Conservation (phyloP, 2,329 filamentous ascomycete species). For the Pseudogymnoascus sp. region DNA sequence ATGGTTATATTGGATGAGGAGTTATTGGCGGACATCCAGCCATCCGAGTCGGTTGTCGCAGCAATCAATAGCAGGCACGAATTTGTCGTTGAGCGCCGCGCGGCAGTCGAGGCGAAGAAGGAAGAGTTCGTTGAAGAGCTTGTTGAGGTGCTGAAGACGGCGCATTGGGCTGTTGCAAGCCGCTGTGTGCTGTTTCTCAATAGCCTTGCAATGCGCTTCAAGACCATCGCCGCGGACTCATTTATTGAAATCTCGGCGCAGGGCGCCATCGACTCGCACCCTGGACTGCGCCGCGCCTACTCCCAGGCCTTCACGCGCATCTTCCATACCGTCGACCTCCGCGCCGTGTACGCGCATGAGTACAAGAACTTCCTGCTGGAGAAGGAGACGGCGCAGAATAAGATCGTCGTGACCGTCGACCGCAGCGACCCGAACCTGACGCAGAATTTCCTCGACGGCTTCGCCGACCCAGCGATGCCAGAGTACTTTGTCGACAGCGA, state of each 20-base stretch:
- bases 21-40: conserved; percentile 64
- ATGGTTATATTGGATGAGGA: conserved; percentile 74
- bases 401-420: conserved; percentile 64
- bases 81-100: conserved; percentile 67
- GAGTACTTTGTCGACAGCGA: conserved; percentile 89
- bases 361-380: conserved; percentile 82
- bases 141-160: conserved; percentile 64
- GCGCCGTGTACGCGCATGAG: conserved; percentile 76
- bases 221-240: conserved; percentile 71
- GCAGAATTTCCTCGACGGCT: conserved; percentile 65
- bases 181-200: conserved; percentile 85
- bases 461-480: conserved; percentile 62
- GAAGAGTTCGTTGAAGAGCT: conserved; percentile 71
- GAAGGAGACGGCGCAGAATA: conserved; percentile 69
- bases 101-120: conserved; percentile 77
- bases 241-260: conserved; percentile 76
- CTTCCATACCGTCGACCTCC: conserved; percentile 80
- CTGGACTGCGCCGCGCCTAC: conserved; percentile 73
- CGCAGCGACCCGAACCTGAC: conserved; percentile 75
- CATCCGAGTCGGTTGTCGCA: conserved; percentile 46
- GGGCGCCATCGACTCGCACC: conserved; percentile 85
- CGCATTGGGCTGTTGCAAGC: conserved; percentile 94
- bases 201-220: conserved; percentile 85
- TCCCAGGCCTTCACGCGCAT: conserved; percentile 66
- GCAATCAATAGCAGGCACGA: conserved; percentile 60